Evolutionary conservation across 1,284 basidiomycete genomes (phyloP), one percentile per base, ranked within the genome.

Genomic region (Hortiboletus rubellus): DNA sequence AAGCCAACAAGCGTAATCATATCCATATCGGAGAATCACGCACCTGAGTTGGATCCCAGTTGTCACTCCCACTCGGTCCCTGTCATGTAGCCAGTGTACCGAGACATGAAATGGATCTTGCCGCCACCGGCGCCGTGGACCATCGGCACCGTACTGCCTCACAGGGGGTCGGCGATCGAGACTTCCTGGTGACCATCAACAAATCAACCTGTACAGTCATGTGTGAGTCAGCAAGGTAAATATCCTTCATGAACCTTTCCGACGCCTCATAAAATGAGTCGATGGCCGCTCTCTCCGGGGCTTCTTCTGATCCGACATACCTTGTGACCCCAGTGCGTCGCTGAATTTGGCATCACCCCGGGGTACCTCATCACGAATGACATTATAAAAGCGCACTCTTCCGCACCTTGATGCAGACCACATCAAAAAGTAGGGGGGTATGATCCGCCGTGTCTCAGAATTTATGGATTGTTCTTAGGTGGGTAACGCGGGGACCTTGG

Each of bases 11-110:
- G 27, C 27, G 41, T 36, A 44, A 52, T 34, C 5, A 33, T 27
- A 27, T 27, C 27, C 27, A 27, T n/a, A 44, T 47, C 10, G 40
- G 51, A 51, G 40, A 31, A 24, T 12, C n/a, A 72, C 82, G 57
- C 61, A 90, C 90, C 72, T 98, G 78, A 11, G 96, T 98, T 14
- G 96, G 92, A 71, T 99, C 96, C 43, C 94, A 36, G 87, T 87
- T 2, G 92, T 96, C 33, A 98, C 76, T 7, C 27, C 27, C 27
- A 27, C 27, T 27, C 27, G 27, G 27, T 95, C 96, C 76, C 94
- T 97, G 66, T 50, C 46, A 50, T 46, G 50, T 27, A 42, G 42
- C 37, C 31, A 42, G 15, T 33, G 37, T 22, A 18, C 31, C 22
- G 31, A 34, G 18, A 17, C 17, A 15, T 12, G 42, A 37, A 34